Evolutionary conservation across 805 yeast species (phyloP).

Genomic region (Hanseniaspora occidentalis): DNA sequence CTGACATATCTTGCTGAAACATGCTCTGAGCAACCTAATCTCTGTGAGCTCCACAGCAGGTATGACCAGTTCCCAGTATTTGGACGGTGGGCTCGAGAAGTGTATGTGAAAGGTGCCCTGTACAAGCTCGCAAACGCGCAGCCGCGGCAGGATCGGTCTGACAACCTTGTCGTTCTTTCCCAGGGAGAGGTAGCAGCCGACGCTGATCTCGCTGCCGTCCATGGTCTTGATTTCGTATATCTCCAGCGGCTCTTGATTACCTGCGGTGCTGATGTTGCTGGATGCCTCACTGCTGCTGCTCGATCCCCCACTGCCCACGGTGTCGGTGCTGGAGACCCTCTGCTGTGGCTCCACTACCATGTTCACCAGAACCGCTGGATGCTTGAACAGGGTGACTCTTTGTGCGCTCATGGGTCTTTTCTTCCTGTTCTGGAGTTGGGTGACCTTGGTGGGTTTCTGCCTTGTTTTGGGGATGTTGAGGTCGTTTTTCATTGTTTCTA

Average conservation of each 20-base stretch:
- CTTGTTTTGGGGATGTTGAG: conserved; percentile 2
- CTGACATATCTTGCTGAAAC: neutral
- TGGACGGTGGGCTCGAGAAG: conserved; percentile 1
- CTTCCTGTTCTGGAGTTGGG: neutral
- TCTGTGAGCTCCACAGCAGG: neutral
- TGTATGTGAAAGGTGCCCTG: conserved; percentile 20
- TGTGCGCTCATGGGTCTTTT: conserved; percentile 15
- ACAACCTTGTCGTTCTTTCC: conserved; percentile 31
- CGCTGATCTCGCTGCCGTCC: conserved; percentile 7
- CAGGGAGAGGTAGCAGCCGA: conserved; percentile 16
- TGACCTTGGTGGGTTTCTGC: neutral
- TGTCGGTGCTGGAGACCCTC: neutral
- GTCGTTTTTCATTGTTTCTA: conserved; percentile 3
- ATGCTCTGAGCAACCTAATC: neutral
- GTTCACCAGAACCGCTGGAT: neutral
- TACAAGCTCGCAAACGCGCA: conserved; percentile 41
- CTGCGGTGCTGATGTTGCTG: too few species aligned
- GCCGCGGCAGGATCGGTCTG: conserved; percentile 59
- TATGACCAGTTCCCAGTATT: conserved; percentile 39
- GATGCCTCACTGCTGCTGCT: neutral
- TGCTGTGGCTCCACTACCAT: neutral
- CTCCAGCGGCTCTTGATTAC: conserved; percentile 17
- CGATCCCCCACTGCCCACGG: neutral
- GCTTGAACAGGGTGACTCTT: conserved; percentile 18
- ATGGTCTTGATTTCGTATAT: conserved; percentile 20